Conservation (phyloP, 176 grass and related monocot genomes). For the Cenchrus purpureus region DNA sequence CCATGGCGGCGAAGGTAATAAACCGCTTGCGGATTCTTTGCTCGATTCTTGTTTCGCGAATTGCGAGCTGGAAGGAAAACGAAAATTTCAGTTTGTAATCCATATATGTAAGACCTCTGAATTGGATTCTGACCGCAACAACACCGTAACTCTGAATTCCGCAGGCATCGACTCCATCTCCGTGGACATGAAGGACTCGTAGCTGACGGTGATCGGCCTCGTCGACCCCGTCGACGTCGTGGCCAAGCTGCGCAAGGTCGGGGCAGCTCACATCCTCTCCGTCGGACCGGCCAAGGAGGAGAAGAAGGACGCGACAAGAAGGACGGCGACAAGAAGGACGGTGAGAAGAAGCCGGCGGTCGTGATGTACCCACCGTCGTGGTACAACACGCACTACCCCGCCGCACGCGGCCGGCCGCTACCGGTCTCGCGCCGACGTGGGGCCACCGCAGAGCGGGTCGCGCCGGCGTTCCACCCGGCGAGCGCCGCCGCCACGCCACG, state of each 20-base stretch:
- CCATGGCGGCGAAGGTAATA: neutral
- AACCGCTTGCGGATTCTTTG: neutral
- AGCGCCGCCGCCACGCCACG: no score
- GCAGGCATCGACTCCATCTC: conserved; percentile 65
- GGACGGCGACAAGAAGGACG: conserved; percentile 23
- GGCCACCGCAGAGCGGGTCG: no score
- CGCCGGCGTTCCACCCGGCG: no score
- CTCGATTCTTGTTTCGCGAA: neutral
- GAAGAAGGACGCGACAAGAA: conserved; percentile 56
- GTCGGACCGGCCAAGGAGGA: conserved; percentile 52
- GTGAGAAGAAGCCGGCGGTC: neutral
- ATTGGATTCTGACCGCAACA: neutral
- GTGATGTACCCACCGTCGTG: no score
- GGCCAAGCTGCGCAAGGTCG: conserved; percentile 52
- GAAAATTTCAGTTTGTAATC: no score
- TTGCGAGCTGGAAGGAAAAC: conserved; percentile 52
- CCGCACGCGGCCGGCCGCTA: no score
- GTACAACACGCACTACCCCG: no score
- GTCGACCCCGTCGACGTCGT: conserved; percentile 66
- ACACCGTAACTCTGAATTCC: neutral
- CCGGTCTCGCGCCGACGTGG: no score
- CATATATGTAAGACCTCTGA: neutral
- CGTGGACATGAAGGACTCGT: conserved; percentile 72
- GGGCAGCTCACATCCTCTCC: conserved; percentile 40
- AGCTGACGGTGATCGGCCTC: conserved; percentile 66